Base-by-base conservation (phyloP, 352 stramenopile genomes). In the Blastocystis sp. region DNA sequence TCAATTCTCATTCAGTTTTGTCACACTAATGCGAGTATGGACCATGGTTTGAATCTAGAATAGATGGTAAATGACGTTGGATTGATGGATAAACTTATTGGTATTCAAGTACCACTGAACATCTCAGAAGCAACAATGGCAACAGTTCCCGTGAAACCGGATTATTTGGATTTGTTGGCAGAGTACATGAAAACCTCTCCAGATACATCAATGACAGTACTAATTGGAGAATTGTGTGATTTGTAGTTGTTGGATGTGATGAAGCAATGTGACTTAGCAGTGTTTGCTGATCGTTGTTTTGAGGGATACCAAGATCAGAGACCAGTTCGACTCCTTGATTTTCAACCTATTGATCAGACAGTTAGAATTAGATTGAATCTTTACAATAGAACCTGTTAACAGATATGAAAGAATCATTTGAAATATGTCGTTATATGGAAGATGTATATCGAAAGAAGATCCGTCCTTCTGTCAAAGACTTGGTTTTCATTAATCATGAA, bases 11-110 rank as follows among this genome's bases (percentile, higher is more conserved):
- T 83, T 65, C 35, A 66, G 49, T 43, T 83, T 65, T 24, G 58
- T 43, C 71, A 83, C 49, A 54, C 24, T 83, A 21, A 27, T 83
- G 12, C 49, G 51, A 21, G 71, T 66, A 63, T n/a, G 7, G 21
- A n/a, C 21, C 24, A 37, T 32, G 9, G 0, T n/a, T 46, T n/a
- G 21, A 24, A 5, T 65, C 43, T 43, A 16, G 3, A 37, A 24
- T 42, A 83, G 71, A 83, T 83, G 49, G n/a, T 83, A 14, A 57
- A 59, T 16, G 71, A 83, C n/a, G 71, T 83, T 21, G 71, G 71
- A 14, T 49, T 83, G 42, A 7, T 83, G 9, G 52, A 83, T 42
- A 32, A 43, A 19, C 29, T 83, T 7, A 63, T 83, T 21, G 71
- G 71, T 56, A 42, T 83, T 39, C 71, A 83, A 56, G 24, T 83